These are phyloP conservation scores for Entonaema liquescens DNA, from an alignment of 495 filamentous ascomycete species.

Conservation along the genomic window DNA sequence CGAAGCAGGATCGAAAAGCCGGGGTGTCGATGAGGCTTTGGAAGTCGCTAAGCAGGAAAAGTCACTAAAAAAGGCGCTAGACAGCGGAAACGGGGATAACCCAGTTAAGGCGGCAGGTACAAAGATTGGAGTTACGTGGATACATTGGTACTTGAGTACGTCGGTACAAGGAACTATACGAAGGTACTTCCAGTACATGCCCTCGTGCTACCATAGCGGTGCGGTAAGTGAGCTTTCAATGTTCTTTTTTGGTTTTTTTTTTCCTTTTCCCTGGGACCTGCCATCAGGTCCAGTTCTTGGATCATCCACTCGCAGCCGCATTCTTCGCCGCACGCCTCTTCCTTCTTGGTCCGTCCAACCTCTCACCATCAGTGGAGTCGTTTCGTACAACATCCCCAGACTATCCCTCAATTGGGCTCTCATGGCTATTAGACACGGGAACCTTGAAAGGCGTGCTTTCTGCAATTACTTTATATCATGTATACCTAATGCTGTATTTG, in stretches of 20 bases:
- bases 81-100: constrained; percentile 38
- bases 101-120: constrained; percentile 32
- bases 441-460: background rate
- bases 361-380: constrained; percentile 23
- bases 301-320: constrained; percentile 42
- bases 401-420: constrained; percentile 25
- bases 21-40: constrained; percentile 40
- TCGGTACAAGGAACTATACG: background rate
- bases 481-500: background rate
- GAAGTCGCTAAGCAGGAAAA: constrained; percentile 8
- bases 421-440: background rate
- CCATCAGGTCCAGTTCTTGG: constrained; percentile 24
- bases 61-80: constrained; percentile 31
- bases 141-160: background rate
- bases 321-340: constrained; percentile 45
- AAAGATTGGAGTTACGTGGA: constrained; percentile 1
- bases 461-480: background rate
- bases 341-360: constrained; percentile 38
- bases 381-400: constrained; percentile 34
- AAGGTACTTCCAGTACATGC: constrained; percentile 19
- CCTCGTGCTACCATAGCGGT: background rate
- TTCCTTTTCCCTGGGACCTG: constrained; percentile 23
- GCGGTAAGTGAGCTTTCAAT: constrained; percentile 25
- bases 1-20: constrained; percentile 34
- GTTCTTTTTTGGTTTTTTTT: too few relatives aligned